These are phyloP conservation scores for Immersiporthe knoxdaviesiana DNA, from an alignment of 2,329 filamentous ascomycete genomes.

Conservation along the genomic window DNA sequence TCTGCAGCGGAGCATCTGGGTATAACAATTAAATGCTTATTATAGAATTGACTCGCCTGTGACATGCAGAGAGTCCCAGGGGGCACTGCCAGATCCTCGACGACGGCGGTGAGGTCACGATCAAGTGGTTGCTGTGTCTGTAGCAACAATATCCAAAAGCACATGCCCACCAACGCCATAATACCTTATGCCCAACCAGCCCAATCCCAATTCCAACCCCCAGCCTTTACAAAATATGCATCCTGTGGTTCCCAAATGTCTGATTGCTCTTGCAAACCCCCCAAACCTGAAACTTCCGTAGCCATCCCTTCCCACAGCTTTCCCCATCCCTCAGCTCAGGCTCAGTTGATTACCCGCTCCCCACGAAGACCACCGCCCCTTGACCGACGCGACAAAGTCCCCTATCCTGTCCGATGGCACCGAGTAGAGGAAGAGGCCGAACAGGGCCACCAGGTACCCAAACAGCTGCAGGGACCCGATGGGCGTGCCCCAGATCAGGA, in stretches of 20 bases:
- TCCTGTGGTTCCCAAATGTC: background rate
- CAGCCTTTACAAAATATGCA: background rate
- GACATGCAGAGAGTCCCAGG: too few relatives aligned
- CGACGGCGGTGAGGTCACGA: too few relatives aligned
- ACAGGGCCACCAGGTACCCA: slow-evolving; percentile 73
- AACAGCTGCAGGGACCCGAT: slow-evolving; percentile 73
- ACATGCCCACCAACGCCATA: background rate
- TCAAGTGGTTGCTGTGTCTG: background rate
- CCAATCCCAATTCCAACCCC: too few relatives aligned
- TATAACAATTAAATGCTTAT: background rate
- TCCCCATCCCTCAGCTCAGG: background rate
- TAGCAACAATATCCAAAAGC: background rate
- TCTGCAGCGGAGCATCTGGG: too few relatives aligned
- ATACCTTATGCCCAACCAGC: background rate
- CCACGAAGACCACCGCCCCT: slow-evolving; percentile 4
- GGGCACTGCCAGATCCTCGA: background rate
- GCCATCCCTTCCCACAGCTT: background rate
- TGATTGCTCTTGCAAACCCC: background rate
- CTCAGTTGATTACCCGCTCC: background rate
- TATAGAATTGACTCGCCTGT: background rate
- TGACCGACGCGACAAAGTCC: slow-evolving; percentile 3
- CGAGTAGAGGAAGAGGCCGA: slow-evolving; percentile 56
- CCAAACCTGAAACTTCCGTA: too few relatives aligned
- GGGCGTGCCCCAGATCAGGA: slow-evolving; percentile 76
- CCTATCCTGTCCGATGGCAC: slow-evolving; percentile 41